Conservation (phyloP, 2,329 filamentous ascomycete genomes). For the Thelonectria olida region DNA sequence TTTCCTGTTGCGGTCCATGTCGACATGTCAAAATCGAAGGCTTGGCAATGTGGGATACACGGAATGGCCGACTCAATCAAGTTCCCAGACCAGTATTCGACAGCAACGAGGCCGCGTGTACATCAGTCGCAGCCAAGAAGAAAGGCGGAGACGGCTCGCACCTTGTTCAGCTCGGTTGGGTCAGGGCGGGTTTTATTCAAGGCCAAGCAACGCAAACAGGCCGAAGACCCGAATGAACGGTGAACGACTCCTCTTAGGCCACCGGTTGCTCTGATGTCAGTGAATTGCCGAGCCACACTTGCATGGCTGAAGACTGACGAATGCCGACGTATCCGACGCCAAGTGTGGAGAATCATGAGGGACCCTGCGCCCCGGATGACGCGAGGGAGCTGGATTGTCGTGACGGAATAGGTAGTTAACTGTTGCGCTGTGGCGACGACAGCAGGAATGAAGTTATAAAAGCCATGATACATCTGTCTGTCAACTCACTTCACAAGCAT, state of each 20-base stretch:
- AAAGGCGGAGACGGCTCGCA: neutral
- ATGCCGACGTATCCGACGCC: slow-evolving; percentile 20
- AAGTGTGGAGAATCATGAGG: slow-evolving; percentile 5
- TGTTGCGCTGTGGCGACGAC: neutral
- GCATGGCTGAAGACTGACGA: slow-evolving; percentile 4
- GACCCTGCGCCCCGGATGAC: slow-evolving; percentile 14
- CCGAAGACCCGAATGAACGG: slow-evolving; percentile 12
- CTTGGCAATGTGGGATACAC: neutral
- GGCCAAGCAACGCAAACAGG: slow-evolving; percentile 2
- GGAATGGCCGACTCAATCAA: neutral
- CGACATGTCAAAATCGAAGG: neutral
- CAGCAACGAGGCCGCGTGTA: neutral
- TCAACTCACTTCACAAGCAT: neutral
- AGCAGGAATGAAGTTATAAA: neutral
- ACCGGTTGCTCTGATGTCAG: neutral
- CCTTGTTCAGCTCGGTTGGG: neutral
- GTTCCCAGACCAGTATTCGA: neutral
- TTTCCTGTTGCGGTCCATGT: neutral
- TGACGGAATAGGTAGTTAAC: neutral
- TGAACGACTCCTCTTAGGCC: neutral
- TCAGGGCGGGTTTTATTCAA: neutral
- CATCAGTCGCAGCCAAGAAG: neutral
- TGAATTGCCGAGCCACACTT: slow-evolving; percentile 15
- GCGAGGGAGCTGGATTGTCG: neutral
- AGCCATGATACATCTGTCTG: neutral